Conservation (phyloP, 352 stramenopile species). For the Globisporangium cystogenes region DNA sequence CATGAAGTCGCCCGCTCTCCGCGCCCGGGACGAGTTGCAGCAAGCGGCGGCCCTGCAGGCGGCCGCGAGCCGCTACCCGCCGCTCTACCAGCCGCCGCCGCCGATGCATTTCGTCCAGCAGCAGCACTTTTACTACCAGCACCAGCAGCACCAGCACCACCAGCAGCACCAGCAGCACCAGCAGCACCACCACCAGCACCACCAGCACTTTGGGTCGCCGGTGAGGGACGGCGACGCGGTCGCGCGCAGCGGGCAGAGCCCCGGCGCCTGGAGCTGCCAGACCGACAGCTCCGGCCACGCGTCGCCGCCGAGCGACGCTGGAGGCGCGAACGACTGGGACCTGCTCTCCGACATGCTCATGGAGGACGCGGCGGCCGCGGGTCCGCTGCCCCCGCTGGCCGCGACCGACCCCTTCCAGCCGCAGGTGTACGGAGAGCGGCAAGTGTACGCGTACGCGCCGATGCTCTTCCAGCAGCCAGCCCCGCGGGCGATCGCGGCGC, state of each 20-base stretch:
- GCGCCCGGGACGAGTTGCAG: too few relatives aligned
- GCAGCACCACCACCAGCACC: slow-evolving; percentile 5
- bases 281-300: slow-evolving; percentile 28
- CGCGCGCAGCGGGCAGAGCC: slow-evolving; percentile 6
- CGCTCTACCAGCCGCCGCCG: not conserved
- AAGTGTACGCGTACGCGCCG: not conserved
- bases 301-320: slow-evolving; percentile 23
- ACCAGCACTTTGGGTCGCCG: slow-evolving; percentile 1
- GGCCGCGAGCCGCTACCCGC: too few relatives aligned
- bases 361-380: slow-evolving; percentile 29
- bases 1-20: too few relatives aligned
- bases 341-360: slow-evolving; percentile 52
- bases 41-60: too few relatives aligned
- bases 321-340: slow-evolving; percentile 38
- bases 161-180: slow-evolving; percentile 2
- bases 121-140: not conserved
- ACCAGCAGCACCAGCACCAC: slow-evolving; percentile 3
- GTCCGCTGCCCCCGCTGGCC: not conserved
- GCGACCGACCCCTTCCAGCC: not conserved
- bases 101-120: not conserved
- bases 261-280: slow-evolving; percentile 18
- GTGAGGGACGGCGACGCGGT: not conserved
- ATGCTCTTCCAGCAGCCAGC: slow-evolving; percentile 8
- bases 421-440: not conserved
- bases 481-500: not conserved